Conservation (phyloP, 805 yeast species). For the Lachancea nothofagi region DNA sequence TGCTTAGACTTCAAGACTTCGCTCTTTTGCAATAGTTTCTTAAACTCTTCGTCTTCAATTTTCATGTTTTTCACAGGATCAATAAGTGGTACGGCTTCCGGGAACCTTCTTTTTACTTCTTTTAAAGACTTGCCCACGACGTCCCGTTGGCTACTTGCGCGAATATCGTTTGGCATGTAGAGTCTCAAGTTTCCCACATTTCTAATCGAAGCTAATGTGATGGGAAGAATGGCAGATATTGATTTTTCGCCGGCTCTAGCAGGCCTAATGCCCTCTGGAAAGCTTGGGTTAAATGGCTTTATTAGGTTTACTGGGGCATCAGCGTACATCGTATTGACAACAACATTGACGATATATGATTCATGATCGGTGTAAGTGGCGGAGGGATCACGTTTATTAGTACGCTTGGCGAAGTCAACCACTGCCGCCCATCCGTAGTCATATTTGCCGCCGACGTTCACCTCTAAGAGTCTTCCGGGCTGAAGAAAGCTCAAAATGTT, state of each 20-base stretch:
- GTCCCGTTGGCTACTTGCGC: constrained; percentile 55
- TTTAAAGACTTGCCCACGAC: constrained; percentile 61
- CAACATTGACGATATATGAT: constrained; percentile 79
- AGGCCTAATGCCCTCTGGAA: constrained; percentile 88
- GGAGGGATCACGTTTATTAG: constrained; percentile 51
- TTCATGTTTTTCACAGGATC: constrained; percentile 93
- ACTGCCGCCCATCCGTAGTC: constrained; percentile 98
- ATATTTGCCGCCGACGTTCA: constrained; percentile 45
- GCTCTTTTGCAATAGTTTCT: constrained; percentile 63
- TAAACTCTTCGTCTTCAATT: constrained; percentile 76
- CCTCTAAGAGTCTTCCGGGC: constrained; percentile 77
- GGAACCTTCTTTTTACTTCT: constrained; percentile 78
- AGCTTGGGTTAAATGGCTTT: constrained; percentile 68
- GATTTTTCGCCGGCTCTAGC: constrained; percentile 66
- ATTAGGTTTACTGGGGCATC: constrained; percentile 82
- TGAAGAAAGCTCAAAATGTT: constrained; percentile 78
- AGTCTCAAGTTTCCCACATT: constrained; percentile 76
- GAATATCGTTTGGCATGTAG: constrained; percentile 70
- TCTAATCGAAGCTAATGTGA: constrained; percentile 71
- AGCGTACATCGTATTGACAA: constrained; percentile 68
- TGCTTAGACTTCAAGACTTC: constrained; percentile 77
- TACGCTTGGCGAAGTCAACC: constrained; percentile 66
- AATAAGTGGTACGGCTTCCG: constrained; percentile 85
- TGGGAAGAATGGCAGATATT: constrained; percentile 73
- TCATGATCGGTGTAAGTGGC: constrained; percentile 76